Evolutionary conservation across 805 yeast species (phyloP).

Genomic region (Teunomyces cretensis): DNA sequence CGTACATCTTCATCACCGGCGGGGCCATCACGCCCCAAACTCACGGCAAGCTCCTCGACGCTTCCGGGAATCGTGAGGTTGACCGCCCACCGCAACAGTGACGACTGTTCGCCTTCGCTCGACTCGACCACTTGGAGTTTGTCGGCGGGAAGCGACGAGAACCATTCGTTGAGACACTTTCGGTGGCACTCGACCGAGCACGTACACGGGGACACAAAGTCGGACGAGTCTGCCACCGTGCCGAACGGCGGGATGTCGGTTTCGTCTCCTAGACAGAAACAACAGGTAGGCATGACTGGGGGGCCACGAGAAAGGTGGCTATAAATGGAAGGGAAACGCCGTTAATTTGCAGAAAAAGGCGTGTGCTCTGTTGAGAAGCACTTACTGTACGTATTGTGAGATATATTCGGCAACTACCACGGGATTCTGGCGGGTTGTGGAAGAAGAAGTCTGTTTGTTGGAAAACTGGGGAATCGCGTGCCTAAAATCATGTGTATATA

Average conservation of each 20-base stretch:
- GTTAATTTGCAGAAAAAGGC: too few species aligned
- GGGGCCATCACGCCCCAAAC: not conserved
- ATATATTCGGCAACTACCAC: too few species aligned
- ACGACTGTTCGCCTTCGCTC: not conserved
- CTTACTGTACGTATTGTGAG: not conserved
- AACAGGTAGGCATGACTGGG: constrained; percentile 7
- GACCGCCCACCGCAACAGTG: not conserved
- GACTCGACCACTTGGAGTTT: constrained; percentile 16
- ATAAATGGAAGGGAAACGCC: not conserved
- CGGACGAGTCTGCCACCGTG: constrained; percentile 31
- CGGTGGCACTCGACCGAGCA: constrained; percentile 38
- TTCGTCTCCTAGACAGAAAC: constrained; percentile 41
- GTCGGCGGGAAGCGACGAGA: constrained; percentile 32
- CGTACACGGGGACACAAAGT: constrained; percentile 39
- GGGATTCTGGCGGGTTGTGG: too few species aligned
- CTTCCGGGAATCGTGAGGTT: not conserved
- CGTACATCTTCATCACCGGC: not conserved
- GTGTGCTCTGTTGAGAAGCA: not conserved
- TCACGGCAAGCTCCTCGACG: not conserved
- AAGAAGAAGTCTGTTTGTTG: too few species aligned
- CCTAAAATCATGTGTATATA: too few species aligned
- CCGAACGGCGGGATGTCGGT: constrained; percentile 43
- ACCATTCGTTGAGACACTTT: constrained; percentile 43
- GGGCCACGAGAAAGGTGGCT: not conserved
- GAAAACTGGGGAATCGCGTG: too few species aligned